These are phyloP conservation scores for Malus sylvestris DNA, from an alignment of 306 rosid species.

Conservation along the genomic window DNA sequence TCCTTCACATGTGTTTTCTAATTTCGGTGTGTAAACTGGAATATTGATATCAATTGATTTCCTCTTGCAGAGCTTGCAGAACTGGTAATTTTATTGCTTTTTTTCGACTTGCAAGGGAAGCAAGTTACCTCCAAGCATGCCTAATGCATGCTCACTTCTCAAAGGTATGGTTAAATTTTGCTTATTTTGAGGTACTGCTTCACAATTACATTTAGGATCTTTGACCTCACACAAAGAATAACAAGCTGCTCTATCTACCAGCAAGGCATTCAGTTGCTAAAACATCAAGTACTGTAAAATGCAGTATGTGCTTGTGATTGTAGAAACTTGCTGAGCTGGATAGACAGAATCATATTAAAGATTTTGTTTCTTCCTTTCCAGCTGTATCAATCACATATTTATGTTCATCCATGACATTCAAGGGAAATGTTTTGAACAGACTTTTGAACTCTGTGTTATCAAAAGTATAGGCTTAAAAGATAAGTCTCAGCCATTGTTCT, in stretches of 20 bases:
- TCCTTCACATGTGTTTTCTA: slow-evolving; percentile 7
- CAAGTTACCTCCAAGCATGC: slow-evolving; percentile 97
- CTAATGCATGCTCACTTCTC: slow-evolving; percentile 98
- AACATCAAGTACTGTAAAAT: slow-evolving; percentile 11
- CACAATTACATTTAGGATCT: slow-evolving; percentile 2
- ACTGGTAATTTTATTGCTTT: slow-evolving; percentile 80
- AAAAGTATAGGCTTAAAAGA: not conserved
- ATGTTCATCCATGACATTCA: not conserved
- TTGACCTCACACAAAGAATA: slow-evolving; percentile 5
- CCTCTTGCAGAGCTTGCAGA: slow-evolving; percentile 81
- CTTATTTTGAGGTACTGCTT: slow-evolving; percentile 18
- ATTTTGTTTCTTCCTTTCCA: not conserved
- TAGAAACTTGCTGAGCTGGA: slow-evolving; percentile 6
- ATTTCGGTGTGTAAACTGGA: not conserved
- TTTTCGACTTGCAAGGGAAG: slow-evolving; percentile 84
- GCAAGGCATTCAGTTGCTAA: slow-evolving; percentile 7
- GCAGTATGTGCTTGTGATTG: not conserved
- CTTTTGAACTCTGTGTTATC: not conserved
- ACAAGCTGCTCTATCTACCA: slow-evolving; percentile 10
- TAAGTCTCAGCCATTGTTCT: not conserved
- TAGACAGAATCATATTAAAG: slow-evolving; percentile 1
- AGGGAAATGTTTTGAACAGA: not conserved
- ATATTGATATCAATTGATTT: slow-evolving; percentile 27
- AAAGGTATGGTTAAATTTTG: slow-evolving; percentile 51
- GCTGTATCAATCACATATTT: not conserved